Evolutionary conservation across 768 basidiomycete genomes (phyloP), one percentile per base, ranked within the genome.

Genomic region (Cystofilobasidium ferigula): DNA sequence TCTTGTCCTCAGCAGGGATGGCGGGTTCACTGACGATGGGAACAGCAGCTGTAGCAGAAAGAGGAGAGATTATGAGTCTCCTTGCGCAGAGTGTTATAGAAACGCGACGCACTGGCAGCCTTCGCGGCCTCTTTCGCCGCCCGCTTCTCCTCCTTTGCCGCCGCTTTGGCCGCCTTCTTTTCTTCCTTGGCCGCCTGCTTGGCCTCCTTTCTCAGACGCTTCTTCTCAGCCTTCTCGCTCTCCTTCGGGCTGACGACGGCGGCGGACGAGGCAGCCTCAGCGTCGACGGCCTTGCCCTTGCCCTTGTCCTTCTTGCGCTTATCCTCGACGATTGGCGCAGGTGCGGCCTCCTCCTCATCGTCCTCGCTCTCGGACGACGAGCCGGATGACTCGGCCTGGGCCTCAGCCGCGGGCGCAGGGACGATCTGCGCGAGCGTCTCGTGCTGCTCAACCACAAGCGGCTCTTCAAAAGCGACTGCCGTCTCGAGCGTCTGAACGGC

Each of bases 301-400:
- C n/a, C 56, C 43, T 58, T 57, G 61, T 51, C 54, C 53, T 68
- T 62, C 36, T 68, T 40, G 42, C 48, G 30, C 53, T 45, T 47
- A 22, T 54, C 30, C 47, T 54, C 38, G n/a, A 20, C 28, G 51
- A 53, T 30, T 0, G n/a, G n/a, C 26, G 10, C 36, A 14, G 13
- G 28, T 38, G 4, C 22, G 9, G 14, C 40, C 24, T 45, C 36
- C 7, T n/a, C 36, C 7, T 57, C 34, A 14, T 30, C 36, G 18
- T 56, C 60, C 59, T 61, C 61, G 30, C 24, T 16, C 10, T 24
- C 8, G 22, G 16, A 42, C 22, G 62, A 36, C 26, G 61, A 28
- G 20, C 45, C 30, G 3, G 67, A 36, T 26, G 61, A 12, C 54
- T 43, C 61, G 32, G 36, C 61, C 5, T 22, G 43, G 14, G 36